These are phyloP conservation scores for Chaetomium globosum DNA, from an alignment of 2,329 filamentous ascomycete species.

Conservation along the genomic window DNA sequence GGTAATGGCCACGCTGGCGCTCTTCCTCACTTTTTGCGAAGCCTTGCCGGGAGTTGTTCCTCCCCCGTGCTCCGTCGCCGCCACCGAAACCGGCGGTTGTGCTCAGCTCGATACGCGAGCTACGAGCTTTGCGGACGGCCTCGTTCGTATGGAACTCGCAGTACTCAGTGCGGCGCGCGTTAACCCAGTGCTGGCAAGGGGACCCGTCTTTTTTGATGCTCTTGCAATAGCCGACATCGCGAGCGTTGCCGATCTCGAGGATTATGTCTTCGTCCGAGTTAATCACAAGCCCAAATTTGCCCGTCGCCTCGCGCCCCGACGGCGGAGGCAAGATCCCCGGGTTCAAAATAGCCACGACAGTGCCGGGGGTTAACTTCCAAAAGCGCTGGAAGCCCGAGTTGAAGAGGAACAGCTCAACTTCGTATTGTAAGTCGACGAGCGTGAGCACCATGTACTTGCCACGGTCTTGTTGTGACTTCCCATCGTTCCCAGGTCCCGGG, in stretches of 20 bases:
- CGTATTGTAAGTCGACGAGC: constrained; percentile 85
- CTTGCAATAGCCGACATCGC: constrained; percentile 88
- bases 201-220: constrained; percentile 81
- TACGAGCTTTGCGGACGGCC: constrained; percentile 68
- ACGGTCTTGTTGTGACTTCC: constrained; percentile 57
- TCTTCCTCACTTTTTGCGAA: constrained; percentile 37
- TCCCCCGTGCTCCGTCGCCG: constrained; percentile 36
- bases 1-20: constrained; percentile 58
- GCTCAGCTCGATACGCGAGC: constrained; percentile 77
- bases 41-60: constrained; percentile 13
- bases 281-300: constrained; percentile 82
- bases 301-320: constrained; percentile 72
- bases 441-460: constrained; percentile 93
- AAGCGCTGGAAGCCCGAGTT: constrained; percentile 87
- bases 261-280: constrained; percentile 85
- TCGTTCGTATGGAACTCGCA: constrained; percentile 92
- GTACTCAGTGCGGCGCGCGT: constrained; percentile 82
- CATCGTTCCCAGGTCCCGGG: constrained; percentile 47
- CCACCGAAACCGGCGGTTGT: constrained; percentile 59
- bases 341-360: constrained; percentile 88
- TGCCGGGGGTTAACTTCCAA: constrained; percentile 93
- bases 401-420: constrained; percentile 90
- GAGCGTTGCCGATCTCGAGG: constrained; percentile 80
- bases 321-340: constrained; percentile 88
- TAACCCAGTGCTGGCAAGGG: constrained; percentile 80